Percentiles rank a stretch among this genome's conserved stretches.
phyloP scores from a whole-genome alignment of 345 rosid genomes.

The Ricinus communis region DNA sequence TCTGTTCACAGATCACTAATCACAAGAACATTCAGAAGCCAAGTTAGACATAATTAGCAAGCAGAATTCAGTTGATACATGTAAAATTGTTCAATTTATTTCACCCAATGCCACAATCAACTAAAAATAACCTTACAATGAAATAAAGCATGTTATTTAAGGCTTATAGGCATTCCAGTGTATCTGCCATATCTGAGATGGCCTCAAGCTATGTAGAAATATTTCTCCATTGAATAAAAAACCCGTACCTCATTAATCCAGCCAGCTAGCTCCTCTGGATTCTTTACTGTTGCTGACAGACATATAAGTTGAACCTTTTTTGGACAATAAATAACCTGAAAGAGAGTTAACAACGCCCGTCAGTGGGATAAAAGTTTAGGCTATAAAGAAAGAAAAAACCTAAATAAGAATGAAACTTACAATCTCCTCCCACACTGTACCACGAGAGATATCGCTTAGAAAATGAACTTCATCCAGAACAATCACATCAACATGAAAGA shows the following conservation, averaged over 20 bases:
- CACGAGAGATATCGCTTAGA: slow-evolving; percentile 83
- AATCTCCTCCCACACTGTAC: slow-evolving; percentile 75
- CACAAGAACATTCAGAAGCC: slow-evolving; percentile 17
- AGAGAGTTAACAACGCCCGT: slow-evolving; percentile 5
- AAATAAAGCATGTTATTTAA: background rate
- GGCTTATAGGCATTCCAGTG: background rate
- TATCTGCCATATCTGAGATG: background rate
- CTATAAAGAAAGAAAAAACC: slow-evolving; percentile 8
- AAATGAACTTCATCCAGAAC: slow-evolving; percentile 98
- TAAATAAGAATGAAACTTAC: slow-evolving; percentile 14
- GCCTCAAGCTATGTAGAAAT: background rate
- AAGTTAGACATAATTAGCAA: slow-evolving; percentile 2
- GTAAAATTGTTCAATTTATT: background rate
- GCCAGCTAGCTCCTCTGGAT: slow-evolving; percentile 92
- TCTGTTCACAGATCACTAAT: slow-evolving; percentile 10
- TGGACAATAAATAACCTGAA: slow-evolving; percentile 91
- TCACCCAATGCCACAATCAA: background rate
- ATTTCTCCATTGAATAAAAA: slow-evolving; percentile 1
- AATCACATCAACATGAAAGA: slow-evolving; percentile 83
- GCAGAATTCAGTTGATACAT: slow-evolving; percentile 3
- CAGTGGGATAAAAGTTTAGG: background rate
- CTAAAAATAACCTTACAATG: background rate
- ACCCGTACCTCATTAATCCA: slow-evolving; percentile 86
- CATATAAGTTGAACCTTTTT: slow-evolving; percentile 89
- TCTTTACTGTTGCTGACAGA: slow-evolving; percentile 92